Conservation (phyloP, 1,139 yeast genomes). For the Taphrina betulina region DNA sequence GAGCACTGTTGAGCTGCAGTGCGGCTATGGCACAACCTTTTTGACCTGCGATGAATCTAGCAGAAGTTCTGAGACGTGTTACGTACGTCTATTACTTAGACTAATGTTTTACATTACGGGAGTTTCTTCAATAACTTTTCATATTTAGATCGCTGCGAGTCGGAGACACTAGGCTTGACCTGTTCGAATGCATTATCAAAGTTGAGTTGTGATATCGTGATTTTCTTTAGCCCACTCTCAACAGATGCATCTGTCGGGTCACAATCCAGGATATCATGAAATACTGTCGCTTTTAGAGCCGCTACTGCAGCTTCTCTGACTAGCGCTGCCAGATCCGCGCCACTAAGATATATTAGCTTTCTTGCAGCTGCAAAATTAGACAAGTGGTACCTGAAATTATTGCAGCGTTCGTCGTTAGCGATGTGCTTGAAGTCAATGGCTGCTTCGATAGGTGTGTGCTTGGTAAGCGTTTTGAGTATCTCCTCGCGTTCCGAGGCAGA, state of each 20-base stretch:
- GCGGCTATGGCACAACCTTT: too few species aligned
- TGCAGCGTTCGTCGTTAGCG: slow-evolving; percentile 74
- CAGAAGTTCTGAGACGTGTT: too few species aligned
- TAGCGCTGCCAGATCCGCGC: slow-evolving; percentile 91
- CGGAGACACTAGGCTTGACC: slow-evolving; percentile 89
- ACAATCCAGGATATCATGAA: slow-evolving; percentile 48
- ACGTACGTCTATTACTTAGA: too few species aligned
- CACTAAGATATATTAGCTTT: slow-evolving; percentile 43
- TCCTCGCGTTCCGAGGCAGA: slow-evolving; percentile 72
- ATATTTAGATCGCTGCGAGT: slow-evolving; percentile 74
- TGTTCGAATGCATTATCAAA: slow-evolving; percentile 68
- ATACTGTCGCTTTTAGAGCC: slow-evolving; percentile 73
- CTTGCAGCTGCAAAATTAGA: neutral
- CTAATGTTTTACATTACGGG: too few species aligned
- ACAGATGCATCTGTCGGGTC: slow-evolving; percentile 41
- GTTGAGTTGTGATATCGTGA: slow-evolving; percentile 63
- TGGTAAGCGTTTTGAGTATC: slow-evolving; percentile 74
- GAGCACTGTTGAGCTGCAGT: too few species aligned
- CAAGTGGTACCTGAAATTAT: slow-evolving; percentile 55
- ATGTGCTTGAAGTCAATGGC: slow-evolving; percentile 61
- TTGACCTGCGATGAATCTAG: too few species aligned
- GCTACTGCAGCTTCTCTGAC: slow-evolving; percentile 90
- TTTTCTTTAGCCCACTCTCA: slow-evolving; percentile 38
- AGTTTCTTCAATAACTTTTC: slow-evolving; percentile 46
- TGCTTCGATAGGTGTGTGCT: slow-evolving; percentile 70